Evolutionary conservation across 2,329 filamentous ascomycete species (phyloP).

Genomic region (Colletotrichum falcatum): DNA sequence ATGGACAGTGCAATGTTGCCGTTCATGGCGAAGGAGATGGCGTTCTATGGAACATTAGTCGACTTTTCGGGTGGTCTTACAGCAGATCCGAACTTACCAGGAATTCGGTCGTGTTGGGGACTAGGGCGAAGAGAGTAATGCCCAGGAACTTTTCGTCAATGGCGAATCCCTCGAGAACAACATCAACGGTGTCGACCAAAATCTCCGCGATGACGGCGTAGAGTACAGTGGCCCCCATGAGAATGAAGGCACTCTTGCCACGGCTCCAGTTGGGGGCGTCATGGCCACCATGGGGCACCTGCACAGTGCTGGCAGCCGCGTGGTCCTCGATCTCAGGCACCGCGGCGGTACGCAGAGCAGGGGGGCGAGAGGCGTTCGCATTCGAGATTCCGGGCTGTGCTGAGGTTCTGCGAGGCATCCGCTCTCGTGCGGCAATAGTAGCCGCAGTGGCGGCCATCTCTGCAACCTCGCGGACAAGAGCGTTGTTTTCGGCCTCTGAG

Average conservation of each 20-base stretch:
- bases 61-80: background rate
- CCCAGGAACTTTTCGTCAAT: constrained; percentile 98
- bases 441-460: constrained; percentile 95
- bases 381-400: constrained; percentile 45
- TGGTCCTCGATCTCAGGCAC: constrained; percentile 62
- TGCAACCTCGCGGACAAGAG: constrained; percentile 85
- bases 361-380: constrained; percentile 57
- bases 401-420: constrained; percentile 56
- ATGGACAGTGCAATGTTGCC: constrained; percentile 98
- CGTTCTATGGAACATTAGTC: constrained; percentile 71
- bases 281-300: constrained; percentile 78
- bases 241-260: constrained; percentile 87
- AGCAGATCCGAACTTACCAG: constrained; percentile 70
- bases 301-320: constrained; percentile 45
- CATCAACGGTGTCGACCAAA: constrained; percentile 94
- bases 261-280: constrained; percentile 99
- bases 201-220: constrained; percentile 99
- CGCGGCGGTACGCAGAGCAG: constrained; percentile 52
- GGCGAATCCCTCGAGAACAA: constrained; percentile 89
- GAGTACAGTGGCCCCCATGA: constrained; percentile 87
- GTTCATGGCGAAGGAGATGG: constrained; percentile 99
- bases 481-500: constrained; percentile 84
- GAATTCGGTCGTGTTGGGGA: constrained; percentile 98
- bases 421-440: constrained; percentile 85
- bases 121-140: constrained; percentile 94